Evolutionary conservation across 2,329 filamentous ascomycete species (phyloP), one percentile per base, ranked within the genome.

Genomic region (Penicillium sp.): DNA sequence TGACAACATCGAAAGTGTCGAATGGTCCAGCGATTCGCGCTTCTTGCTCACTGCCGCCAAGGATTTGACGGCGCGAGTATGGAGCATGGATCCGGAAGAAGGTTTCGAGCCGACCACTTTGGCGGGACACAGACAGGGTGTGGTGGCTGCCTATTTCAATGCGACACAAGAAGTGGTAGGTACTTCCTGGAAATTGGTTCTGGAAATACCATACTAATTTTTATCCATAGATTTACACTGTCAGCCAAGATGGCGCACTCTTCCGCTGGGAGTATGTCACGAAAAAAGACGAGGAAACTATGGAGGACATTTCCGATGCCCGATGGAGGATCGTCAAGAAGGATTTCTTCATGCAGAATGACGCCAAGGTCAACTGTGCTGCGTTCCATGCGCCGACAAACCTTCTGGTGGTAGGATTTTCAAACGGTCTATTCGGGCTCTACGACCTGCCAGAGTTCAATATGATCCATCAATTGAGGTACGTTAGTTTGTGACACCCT

Each of bases 371-470:
- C 39, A 90, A 89, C 65, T 97, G 93, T 68, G 91, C 93, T n/a
- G 86, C 89, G 29, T 99, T 92, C 73, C 94, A 99, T 66, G 80
- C 93, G 0, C 82, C 87, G 38, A 90, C 92, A 0, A 94, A 93
- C 72, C 81, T 99, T n/a, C 79, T 99, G n/a, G 93, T 99, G 1
- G 91, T 91, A 17, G 94, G 94, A 8, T 97, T 99, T 73, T 96
- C 93, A 3, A 96, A 96, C 68, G 94, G 94, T 35, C 81, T 96
- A 8, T 99, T 99, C 74, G 90, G 90, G 23, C 82, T 99, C 7
- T 96, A 99, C 76, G 94, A 99, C 73, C 85, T 99, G 79, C 96
- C 96, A 12, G 90, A 93, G 64, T 97, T 97, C 76, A 96, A 91
- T 76, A 89, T 91, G 76, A 96, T 99, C 49, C 94, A 99, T 76